phyloP scores from a whole-genome alignment of 768 basidiomycete genomes.

The Trametes sanguinea region DNA sequence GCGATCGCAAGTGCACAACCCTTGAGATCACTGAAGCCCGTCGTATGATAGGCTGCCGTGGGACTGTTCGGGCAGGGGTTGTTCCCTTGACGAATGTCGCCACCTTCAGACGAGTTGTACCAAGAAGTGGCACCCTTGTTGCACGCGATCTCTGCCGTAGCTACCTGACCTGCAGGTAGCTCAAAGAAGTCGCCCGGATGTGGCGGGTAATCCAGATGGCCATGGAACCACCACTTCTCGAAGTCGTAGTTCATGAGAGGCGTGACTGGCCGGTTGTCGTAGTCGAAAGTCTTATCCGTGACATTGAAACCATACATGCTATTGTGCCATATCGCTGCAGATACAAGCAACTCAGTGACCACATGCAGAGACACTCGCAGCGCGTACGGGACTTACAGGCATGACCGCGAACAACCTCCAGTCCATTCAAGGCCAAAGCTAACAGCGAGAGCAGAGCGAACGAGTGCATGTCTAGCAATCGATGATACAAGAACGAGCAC shows the following conservation, averaged over 20 bases:
- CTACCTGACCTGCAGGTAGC: slow-evolving; percentile 58
- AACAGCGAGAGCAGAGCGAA: not conserved
- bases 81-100: slow-evolving; percentile 54
- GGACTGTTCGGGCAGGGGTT: slow-evolving; percentile 48
- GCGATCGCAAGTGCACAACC: slow-evolving; percentile 74
- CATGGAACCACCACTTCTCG: slow-evolving; percentile 62
- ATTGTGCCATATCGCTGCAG: slow-evolving; percentile 51
- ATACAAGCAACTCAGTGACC: not conserved
- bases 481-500: slow-evolving; percentile 4
- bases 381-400: not conserved
- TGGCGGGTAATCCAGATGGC: slow-evolving; percentile 59
- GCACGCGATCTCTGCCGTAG: slow-evolving; percentile 56
- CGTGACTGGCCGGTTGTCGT: slow-evolving; percentile 64
- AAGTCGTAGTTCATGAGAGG: slow-evolving; percentile 43
- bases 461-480: not conserved
- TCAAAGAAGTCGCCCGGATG: slow-evolving; percentile 56
- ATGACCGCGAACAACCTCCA: not conserved
- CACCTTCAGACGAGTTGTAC: slow-evolving; percentile 53
- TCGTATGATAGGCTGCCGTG: slow-evolving; percentile 54
- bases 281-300: slow-evolving; percentile 50
- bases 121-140: slow-evolving; percentile 63
- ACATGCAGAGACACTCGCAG: too few relatives aligned
- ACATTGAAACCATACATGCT: slow-evolving; percentile 74
- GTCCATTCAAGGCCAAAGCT: not conserved
- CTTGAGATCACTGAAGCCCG: slow-evolving; percentile 51